These are phyloP conservation scores for Sordariomycetes sp. DNA, from an alignment of 2,329 filamentous ascomycete species.

Conservation along the genomic window DNA sequence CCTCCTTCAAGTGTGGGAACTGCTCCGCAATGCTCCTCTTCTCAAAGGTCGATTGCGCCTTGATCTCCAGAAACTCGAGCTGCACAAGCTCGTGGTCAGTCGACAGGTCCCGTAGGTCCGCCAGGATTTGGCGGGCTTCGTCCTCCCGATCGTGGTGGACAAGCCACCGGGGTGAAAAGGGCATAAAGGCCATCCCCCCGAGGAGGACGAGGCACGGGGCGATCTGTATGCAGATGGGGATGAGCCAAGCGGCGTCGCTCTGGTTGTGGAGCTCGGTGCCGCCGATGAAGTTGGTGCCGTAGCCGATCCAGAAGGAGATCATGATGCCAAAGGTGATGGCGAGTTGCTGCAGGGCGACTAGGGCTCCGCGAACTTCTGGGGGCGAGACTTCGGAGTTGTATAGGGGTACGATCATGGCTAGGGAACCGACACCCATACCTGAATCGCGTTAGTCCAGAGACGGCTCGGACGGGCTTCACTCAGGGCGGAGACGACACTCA, in stretches of 20 bases:
- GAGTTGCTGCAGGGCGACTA: slow-evolving; percentile 34
- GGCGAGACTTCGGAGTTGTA: slow-evolving; percentile 33
- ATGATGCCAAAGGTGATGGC: slow-evolving; percentile 51
- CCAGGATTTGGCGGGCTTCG: slow-evolving; percentile 51
- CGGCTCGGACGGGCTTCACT: neutral
- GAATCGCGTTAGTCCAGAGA: slow-evolving; percentile 20
- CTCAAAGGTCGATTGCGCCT: slow-evolving; percentile 65
- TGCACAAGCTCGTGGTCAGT: slow-evolving; percentile 54
- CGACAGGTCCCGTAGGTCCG: slow-evolving; percentile 47
- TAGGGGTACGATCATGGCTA: slow-evolving; percentile 54
- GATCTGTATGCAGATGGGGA: slow-evolving; percentile 61
- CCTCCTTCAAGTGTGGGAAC: slow-evolving; percentile 50
- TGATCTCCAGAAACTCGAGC: slow-evolving; percentile 73
- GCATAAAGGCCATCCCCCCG: slow-evolving; percentile 65
- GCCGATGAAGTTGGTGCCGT: slow-evolving; percentile 54
- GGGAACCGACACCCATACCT: slow-evolving; percentile 49
- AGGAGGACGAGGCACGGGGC: slow-evolving; percentile 53
- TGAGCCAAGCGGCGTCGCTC: slow-evolving; percentile 57
- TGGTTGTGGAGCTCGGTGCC: slow-evolving; percentile 34
- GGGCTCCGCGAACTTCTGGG: slow-evolving; percentile 26
- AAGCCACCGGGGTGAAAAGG: slow-evolving; percentile 66
- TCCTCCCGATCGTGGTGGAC: slow-evolving; percentile 55
- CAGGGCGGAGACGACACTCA: neutral
- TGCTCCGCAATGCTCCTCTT: slow-evolving; percentile 54
- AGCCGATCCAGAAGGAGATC: slow-evolving; percentile 51